Percentiles rank a stretch among this genome's conserved stretches.
These are phyloP conservation scores for Mycothermus thermophilus DNA, from an alignment of 495 filamentous ascomycete genomes.

Conservation along the genomic window DNA sequence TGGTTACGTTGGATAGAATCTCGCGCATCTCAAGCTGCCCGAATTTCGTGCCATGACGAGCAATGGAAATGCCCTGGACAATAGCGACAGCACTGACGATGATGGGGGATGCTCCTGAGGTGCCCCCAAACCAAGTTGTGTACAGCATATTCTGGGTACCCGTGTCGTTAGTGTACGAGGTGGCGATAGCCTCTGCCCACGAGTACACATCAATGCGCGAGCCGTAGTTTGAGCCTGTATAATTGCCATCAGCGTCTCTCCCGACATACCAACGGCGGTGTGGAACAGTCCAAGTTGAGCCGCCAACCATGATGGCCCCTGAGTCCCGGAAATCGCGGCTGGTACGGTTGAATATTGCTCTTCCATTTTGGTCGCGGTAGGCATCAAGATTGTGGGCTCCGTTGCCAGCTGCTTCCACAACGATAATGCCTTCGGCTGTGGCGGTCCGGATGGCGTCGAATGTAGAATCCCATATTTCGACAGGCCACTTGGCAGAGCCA, in stretches of 20 bases:
- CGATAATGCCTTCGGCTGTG: slow-evolving; percentile 9
- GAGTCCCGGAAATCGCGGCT: slow-evolving; percentile 11
- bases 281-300: not conserved
- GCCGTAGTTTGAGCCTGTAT: slow-evolving; percentile 11
- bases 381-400: slow-evolving; percentile 8
- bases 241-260: too few species aligned
- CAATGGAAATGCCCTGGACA: slow-evolving; percentile 9
- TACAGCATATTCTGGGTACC: not conserved
- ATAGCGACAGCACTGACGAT: slow-evolving; percentile 7
- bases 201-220: slow-evolving; percentile 9
- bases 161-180: slow-evolving; percentile 2
- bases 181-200: slow-evolving; percentile 9
- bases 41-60: slow-evolving; percentile 2
- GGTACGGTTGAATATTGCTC: slow-evolving; percentile 6
- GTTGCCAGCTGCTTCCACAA: slow-evolving; percentile 11
- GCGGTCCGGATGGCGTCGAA: slow-evolving; percentile 9
- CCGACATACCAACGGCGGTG: slow-evolving; percentile 3
- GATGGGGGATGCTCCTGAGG: slow-evolving; percentile 9
- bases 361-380: slow-evolving; percentile 3
- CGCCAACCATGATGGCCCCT: slow-evolving; percentile 11
- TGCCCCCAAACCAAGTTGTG: slow-evolving; percentile 7
- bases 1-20: slow-evolving; percentile 3
- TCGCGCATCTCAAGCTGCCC: slow-evolving; percentile 1
- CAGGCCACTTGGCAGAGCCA: slow-evolving; percentile 6
- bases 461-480: slow-evolving; percentile 10